Percentiles rank a stretch among this genome's conserved stretches.
Conservation (phyloP, 192 early-diverging fungal species). For the Piromyces finnis region DNA sequence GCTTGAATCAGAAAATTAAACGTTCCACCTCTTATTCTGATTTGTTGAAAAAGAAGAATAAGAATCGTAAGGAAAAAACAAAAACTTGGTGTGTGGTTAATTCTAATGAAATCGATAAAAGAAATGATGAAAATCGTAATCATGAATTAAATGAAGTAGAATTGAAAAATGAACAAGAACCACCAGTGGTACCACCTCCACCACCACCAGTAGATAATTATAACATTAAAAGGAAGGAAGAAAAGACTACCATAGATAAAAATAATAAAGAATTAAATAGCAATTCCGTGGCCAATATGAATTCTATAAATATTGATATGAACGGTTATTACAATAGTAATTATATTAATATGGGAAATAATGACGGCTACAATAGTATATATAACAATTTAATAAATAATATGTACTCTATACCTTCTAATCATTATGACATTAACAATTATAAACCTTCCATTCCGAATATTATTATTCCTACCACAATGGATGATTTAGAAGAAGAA, state of each 20-base stretch:
- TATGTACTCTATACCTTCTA: neutral
- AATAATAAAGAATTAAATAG: neutral
- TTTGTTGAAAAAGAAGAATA: neutral
- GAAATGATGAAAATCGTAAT: too few species aligned
- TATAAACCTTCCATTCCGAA: neutral
- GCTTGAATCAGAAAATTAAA: neutral
- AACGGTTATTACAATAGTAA: too few species aligned
- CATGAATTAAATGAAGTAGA: too few species aligned
- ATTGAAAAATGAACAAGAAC: too few species aligned
- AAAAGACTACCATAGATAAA: neutral
- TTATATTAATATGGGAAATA: too few species aligned
- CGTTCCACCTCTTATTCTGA: neutral
- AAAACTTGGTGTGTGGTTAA: neutral
- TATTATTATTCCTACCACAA: neutral
- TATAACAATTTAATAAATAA: neutral
- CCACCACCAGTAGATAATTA: too few species aligned
- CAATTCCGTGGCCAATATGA: neutral
- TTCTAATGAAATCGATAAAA: neutral
- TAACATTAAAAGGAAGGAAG: neutral
- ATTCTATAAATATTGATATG: neutral
- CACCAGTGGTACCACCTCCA: too few species aligned
- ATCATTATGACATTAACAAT: neutral
- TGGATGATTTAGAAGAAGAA: neutral
- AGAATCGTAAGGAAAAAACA: neutral
- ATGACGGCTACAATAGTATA: neutral